Evolutionary conservation across 2,329 filamentous ascomycete genomes (phyloP).

Genomic region (Dactylellina sp.): DNA sequence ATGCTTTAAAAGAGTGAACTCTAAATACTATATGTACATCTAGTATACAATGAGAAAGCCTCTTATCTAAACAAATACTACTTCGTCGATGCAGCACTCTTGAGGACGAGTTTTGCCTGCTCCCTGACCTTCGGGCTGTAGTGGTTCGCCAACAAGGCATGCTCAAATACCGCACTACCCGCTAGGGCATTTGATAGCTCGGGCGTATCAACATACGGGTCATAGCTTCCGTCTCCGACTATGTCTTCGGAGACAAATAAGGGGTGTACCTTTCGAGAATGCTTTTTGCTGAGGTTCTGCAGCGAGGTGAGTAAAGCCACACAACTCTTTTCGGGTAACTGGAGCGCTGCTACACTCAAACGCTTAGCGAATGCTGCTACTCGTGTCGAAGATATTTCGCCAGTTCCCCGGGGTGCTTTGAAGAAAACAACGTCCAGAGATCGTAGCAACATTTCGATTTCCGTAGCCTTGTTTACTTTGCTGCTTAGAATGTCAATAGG

Average conservation of each 20-base stretch:
- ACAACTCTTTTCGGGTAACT: constrained; percentile 89
- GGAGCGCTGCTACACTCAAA: constrained; percentile 81
- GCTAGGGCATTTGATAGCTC: constrained; percentile 53
- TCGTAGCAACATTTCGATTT: constrained; percentile 88
- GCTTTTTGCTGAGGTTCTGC: constrained; percentile 80
- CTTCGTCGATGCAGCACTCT: constrained; percentile 26
- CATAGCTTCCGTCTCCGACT: constrained; percentile 85
- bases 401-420: constrained; percentile 52
- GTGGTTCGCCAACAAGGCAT: constrained; percentile 76
- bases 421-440: constrained; percentile 85
- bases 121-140: constrained; percentile 80
- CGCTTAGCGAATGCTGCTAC: constrained; percentile 95
- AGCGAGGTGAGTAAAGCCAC: constrained; percentile 83
- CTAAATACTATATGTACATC: constrained; percentile 5
- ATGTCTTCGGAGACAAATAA: constrained; percentile 89
- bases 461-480: constrained; percentile 94
- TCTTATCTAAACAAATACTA: not conserved
- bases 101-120: constrained; percentile 43
- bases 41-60: not conserved
- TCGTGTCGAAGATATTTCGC: constrained; percentile 69
- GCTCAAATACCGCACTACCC: constrained; percentile 48
- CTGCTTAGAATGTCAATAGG: constrained; percentile 66
- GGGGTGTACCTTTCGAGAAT: constrained; percentile 83
- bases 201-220: constrained; percentile 44
- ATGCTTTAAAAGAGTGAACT: constrained; percentile 3